Evolutionary conservation across 257 asterid genomes (phyloP).

Genomic region (Coffea eugenioides): DNA sequence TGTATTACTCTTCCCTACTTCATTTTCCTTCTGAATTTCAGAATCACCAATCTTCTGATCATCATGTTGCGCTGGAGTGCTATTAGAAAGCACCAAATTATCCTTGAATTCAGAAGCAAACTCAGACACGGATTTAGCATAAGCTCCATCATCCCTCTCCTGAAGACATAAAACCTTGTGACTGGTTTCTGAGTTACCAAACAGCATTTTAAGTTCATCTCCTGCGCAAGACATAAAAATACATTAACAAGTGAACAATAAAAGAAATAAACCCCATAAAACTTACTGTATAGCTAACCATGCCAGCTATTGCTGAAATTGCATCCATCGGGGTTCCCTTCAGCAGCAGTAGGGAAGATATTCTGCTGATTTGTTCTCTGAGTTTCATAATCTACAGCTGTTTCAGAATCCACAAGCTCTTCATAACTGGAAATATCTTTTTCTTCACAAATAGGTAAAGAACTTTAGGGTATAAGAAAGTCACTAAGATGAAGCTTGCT

Average conservation of each 20-base stretch:
- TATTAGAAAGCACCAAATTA: neutral
- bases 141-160: neutral
- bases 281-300: neutral
- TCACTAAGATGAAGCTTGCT: neutral
- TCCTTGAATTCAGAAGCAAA: neutral
- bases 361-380: neutral
- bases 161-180: neutral
- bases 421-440: neutral
- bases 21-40: neutral
- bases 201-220: conserved; percentile 31
- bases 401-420: neutral
- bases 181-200: conserved; percentile 22
- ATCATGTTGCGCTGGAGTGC: neutral
- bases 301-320: neutral
- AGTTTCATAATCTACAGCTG: neutral
- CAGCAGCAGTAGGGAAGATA: neutral
- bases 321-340: neutral
- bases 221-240: conserved; percentile 27
- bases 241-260: too few species aligned
- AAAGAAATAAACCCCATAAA: neutral
- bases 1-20: neutral
- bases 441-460: neutral
- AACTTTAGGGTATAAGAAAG: neutral
- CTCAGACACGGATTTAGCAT: neutral
- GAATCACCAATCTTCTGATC: neutral